A percentile compares a stretch with the other conserved stretches of the same genome.
Evolutionary conservation across 495 filamentous ascomycete genomes (phyloP).

Genomic region (Hypoxylon lienhwacheense): DNA sequence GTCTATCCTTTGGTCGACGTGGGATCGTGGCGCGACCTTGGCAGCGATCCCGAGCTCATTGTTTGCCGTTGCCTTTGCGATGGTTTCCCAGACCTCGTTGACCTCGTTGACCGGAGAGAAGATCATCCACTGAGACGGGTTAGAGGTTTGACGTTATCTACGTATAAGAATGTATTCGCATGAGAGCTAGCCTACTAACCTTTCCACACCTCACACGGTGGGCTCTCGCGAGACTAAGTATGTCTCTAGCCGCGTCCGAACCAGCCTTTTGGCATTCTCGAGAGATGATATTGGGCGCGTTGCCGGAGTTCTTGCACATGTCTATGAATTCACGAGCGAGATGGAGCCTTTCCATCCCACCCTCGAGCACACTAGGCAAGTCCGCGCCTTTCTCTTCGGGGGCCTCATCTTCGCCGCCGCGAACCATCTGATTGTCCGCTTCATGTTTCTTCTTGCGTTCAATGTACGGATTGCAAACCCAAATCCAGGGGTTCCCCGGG

Average conservation of each 20-base stretch:
- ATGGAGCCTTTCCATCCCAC: slow-evolving; percentile 43
- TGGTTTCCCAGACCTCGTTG: slow-evolving; percentile 61
- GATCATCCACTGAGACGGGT: slow-evolving; percentile 70
- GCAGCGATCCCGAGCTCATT: slow-evolving; percentile 67
- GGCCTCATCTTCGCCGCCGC: slow-evolving; percentile 47
- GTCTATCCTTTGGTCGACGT: slow-evolving; percentile 40
- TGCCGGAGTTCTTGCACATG: slow-evolving; percentile 26
- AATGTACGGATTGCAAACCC: slow-evolving; percentile 58
- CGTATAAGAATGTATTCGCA: background rate
- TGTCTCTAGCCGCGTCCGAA: slow-evolving; percentile 51
- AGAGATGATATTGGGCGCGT: slow-evolving; percentile 44
- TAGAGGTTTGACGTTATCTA: slow-evolving; percentile 5
- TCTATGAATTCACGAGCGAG: slow-evolving; percentile 40
- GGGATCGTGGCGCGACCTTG: slow-evolving; percentile 63
- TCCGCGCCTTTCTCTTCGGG: slow-evolving; percentile 39
- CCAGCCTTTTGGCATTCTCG: slow-evolving; percentile 57
- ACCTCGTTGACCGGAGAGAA: slow-evolving; percentile 61
- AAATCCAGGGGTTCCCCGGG: slow-evolving; percentile 63
- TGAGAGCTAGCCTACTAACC: slow-evolving; percentile 31
- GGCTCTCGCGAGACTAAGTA: slow-evolving; percentile 59
- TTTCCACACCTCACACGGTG: slow-evolving; percentile 65
- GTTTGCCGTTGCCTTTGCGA: slow-evolving; percentile 63
- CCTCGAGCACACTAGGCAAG: slow-evolving; percentile 31
- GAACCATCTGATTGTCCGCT: slow-evolving; percentile 39
- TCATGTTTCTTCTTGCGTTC: slow-evolving; percentile 27